Evolutionary conservation across 73 alveolate genomes (phyloP), one percentile per base, ranked within the genome.

Genomic region (Effrenium voratum): DNA sequence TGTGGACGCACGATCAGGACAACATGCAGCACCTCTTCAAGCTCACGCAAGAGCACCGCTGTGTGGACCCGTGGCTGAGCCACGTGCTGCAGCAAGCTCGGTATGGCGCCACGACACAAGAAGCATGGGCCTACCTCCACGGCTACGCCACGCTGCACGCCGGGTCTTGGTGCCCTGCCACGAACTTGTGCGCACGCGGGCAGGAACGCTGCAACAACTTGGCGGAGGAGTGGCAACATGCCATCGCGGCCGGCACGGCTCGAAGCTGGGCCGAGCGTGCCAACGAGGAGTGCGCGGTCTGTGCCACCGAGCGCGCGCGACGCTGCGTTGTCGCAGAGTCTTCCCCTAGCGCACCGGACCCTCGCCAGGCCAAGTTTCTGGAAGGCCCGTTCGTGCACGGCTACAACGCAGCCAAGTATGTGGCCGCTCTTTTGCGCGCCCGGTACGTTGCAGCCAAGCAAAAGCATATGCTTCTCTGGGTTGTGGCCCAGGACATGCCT

Each of bases 41-140:
- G 26, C 38, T 63, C 32, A 63, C 76, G 8, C 32, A 26, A 26
- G 76, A 63, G 38, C 76, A 63, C 10, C 76, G 36, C 40, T 63
- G 76, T 63, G 76, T 36, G 10, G 76, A 63, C 36, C 76, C 76
- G 76, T 63, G 76, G 76, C 36, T 63, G 41, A 63, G 76, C 76
- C 38, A 63, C 36, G 76, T 63, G 10, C 76, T 63, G 40, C 10
- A 36, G 10, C 76, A 63, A 63, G 76, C 76, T 26, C 76, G 76
- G 32, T 26, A 28, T 26, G 76, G 76, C 10, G 26, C 26, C 32
- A 19, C 26, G 76, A 15, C 76, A 13, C 76, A 26, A 63, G 76
- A 63, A 5, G 76, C 26, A 36, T 63, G 76, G 76, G 10, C 40
- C 26, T 63, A 63, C 38, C 36, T 63, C 10, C 76, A 63, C 38